Evolutionary conservation across 352 stramenopile genomes (phyloP).

Genomic region (Discostella stelligera): DNA sequence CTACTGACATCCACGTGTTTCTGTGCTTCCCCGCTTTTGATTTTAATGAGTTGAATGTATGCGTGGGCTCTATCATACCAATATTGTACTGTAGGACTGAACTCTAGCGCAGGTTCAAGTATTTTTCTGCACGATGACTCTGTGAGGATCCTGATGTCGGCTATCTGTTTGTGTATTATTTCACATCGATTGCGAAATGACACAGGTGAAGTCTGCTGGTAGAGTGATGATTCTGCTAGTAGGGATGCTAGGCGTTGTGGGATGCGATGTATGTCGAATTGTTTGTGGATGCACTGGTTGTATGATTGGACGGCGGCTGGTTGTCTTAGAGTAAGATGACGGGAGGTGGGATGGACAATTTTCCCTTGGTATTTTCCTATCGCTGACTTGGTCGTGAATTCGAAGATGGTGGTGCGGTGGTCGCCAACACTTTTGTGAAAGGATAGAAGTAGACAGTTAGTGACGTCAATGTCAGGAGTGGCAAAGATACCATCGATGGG

Average conservation of each 20-base stretch:
- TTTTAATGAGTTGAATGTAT: slow-evolving; percentile 2
- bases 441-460: no score
- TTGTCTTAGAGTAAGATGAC: not conserved
- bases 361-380: no score
- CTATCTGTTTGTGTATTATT: not conserved
- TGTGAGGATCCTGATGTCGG: not conserved
- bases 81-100: not conserved
- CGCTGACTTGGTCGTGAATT: no score
- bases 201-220: no score
- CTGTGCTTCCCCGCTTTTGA: slow-evolving; percentile 4
- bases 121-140: slow-evolving; percentile 27
- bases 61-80: not conserved
- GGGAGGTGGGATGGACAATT: no score
- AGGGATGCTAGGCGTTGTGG: no score
- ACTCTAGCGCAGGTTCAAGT: slow-evolving; percentile 4
- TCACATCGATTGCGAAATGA: not conserved
- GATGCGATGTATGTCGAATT: no score
- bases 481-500: no score
- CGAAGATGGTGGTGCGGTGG: no score
- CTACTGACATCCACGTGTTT: not conserved
- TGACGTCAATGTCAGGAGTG: no score
- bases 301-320: not conserved
- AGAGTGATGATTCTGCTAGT: no score
- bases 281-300: not conserved
- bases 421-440: no score